Percentiles rank a stretch among this genome's conserved stretches.
phyloP scores from a whole-genome alignment of 805 yeast genomes.

The Phaffomyces antillensis region DNA sequence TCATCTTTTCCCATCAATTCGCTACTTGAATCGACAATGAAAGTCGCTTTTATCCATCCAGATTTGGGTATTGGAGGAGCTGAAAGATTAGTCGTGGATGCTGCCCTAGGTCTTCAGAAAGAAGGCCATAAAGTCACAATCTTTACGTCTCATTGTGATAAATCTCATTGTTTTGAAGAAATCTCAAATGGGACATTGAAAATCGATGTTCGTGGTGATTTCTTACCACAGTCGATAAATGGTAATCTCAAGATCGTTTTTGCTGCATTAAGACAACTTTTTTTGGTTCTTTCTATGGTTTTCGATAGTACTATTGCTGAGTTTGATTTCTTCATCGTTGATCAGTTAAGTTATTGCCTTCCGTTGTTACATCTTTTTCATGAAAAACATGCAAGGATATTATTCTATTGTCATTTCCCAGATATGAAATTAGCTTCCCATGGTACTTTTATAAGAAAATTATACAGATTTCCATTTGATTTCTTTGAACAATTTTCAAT shows the following conservation, averaged over 20 bases:
- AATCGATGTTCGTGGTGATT: constrained; percentile 76
- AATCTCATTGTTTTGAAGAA: constrained; percentile 85
- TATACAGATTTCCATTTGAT: constrained; percentile 82
- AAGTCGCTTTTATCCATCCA: constrained; percentile 86
- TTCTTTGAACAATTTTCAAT: constrained; percentile 77
- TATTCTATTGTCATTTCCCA: constrained; percentile 96
- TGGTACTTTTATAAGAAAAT: constrained; percentile 42
- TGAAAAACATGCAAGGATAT: constrained; percentile 40
- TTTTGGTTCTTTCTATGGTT: constrained; percentile 44
- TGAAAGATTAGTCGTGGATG: constrained; percentile 92
- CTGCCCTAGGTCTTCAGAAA: constrained; percentile 79
- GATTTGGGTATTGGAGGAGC: constrained; percentile 98
- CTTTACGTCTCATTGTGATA: constrained; percentile 89
- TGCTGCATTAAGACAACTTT: constrained; percentile 79
- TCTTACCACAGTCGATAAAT: constrained; percentile 60
- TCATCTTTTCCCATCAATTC: not conserved
- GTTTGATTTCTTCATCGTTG: constrained; percentile 75
- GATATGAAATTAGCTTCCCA: constrained; percentile 72
- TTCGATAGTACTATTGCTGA: constrained; percentile 36
- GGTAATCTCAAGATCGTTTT: constrained; percentile 73
- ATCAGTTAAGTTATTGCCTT: constrained; percentile 78
- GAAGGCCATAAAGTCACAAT: constrained; percentile 56
- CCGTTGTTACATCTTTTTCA: constrained; percentile 54
- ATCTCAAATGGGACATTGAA: constrained; percentile 49
- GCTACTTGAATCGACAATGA: constrained; percentile 23